These are phyloP conservation scores for Flaveria sonorensis DNA, from an alignment of 129 eudicot species.

Conservation along the genomic window DNA sequence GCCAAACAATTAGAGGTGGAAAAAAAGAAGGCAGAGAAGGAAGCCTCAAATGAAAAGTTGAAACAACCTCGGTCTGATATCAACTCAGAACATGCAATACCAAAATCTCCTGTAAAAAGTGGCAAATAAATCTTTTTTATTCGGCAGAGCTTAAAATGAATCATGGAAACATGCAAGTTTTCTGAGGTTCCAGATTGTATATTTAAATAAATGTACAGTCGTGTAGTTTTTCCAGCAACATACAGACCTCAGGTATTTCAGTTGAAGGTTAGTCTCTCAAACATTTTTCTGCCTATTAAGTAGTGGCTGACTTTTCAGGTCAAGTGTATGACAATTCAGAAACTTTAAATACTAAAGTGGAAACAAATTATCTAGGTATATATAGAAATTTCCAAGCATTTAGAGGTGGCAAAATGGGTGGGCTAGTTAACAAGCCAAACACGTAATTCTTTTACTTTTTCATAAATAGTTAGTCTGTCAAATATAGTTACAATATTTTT, in stretches of 20 bases:
- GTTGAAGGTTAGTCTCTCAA: slow-evolving; percentile 26
- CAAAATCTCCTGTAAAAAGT: slow-evolving; percentile 33
- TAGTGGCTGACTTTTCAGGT: slow-evolving; percentile 4
- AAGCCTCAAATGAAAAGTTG: slow-evolving; percentile 48
- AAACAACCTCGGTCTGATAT: slow-evolving; percentile 38
- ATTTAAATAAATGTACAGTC: slow-evolving; percentile 16
- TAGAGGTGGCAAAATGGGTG: neutral
- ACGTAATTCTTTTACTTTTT: neutral
- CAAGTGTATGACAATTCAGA: neutral
- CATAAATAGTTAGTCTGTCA: neutral
- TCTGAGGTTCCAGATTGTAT: slow-evolving; percentile 19
- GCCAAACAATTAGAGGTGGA: slow-evolving; percentile 73
- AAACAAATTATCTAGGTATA: neutral
- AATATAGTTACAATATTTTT: neutral
- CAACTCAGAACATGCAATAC: slow-evolving; percentile 27
- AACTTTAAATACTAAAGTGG: neutral
- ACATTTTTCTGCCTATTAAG: neutral
- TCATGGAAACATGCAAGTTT: neutral
- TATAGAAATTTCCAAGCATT: neutral
- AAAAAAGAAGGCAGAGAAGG: slow-evolving; percentile 74
- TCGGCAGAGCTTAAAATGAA: neutral
- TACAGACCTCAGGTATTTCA: slow-evolving; percentile 7
- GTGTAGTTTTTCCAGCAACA: slow-evolving; percentile 5
- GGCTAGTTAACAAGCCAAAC: neutral
- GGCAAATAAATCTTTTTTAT: slow-evolving; percentile 22